These are phyloP conservation scores for Fusarium armeniacum DNA, from an alignment of 2,329 filamentous ascomycete genomes.

Conservation along the genomic window DNA sequence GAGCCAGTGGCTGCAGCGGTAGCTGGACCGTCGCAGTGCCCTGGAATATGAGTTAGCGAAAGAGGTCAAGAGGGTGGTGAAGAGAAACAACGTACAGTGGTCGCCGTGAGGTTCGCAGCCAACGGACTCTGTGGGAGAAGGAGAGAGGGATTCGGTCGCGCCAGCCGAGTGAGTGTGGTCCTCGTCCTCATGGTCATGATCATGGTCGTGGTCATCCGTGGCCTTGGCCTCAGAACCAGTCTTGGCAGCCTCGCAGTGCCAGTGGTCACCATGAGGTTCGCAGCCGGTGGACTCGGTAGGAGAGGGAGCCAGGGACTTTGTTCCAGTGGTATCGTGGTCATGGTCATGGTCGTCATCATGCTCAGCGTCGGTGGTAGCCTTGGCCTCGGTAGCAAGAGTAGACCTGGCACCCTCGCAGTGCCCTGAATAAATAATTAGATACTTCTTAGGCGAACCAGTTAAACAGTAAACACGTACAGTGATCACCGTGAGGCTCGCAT, in stretches of 20 bases:
- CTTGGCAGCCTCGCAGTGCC: slow-evolving; percentile 46
- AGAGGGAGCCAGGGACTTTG: slow-evolving; percentile 27
- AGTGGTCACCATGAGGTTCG: slow-evolving; percentile 46
- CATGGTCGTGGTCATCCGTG: slow-evolving; percentile 22
- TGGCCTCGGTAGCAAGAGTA: slow-evolving; percentile 17
- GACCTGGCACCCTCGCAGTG: slow-evolving; percentile 43
- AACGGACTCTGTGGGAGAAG: slow-evolving; percentile 46
- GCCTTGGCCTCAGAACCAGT: slow-evolving; percentile 31
- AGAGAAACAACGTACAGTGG: slow-evolving; percentile 34
- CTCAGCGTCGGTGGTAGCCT: slow-evolving; percentile 16
- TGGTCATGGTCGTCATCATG: slow-evolving; percentile 16
- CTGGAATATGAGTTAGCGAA: slow-evolving; percentile 7
- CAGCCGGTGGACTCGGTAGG: slow-evolving; percentile 46
- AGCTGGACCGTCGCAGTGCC: slow-evolving; percentile 46
- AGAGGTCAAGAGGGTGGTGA: fast-evolving
- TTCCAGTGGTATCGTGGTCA: neutral
- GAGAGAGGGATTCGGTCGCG: slow-evolving; percentile 13
- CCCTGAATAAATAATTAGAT: slow-evolving; percentile 15
- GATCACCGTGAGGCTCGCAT: slow-evolving; percentile 44
- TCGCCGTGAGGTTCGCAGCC: slow-evolving; percentile 47
- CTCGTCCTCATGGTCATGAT: slow-evolving; percentile 14
- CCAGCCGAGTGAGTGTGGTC: slow-evolving; percentile 27
- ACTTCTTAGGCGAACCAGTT: neutral
- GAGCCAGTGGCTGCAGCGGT: slow-evolving; percentile 22
- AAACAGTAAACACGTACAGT: slow-evolving; percentile 21